Conservation (phyloP, 2,329 filamentous ascomycete species). For the Hypoxylon sp. region DNA sequence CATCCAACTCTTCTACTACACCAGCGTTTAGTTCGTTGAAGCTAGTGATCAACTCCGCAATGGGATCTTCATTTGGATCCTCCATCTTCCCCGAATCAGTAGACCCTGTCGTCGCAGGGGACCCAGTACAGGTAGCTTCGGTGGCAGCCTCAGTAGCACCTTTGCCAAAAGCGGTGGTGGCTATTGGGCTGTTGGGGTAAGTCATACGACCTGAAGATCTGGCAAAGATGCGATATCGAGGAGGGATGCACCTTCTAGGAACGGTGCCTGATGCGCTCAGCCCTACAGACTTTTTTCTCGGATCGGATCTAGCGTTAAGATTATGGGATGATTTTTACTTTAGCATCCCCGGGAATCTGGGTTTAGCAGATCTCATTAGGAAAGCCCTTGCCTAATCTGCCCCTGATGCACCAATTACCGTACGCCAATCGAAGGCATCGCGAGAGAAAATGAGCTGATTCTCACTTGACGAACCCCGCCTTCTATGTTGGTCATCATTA, state of each 20-base stretch:
- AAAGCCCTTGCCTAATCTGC: slow-evolving; percentile 41
- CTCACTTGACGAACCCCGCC: slow-evolving; percentile 42
- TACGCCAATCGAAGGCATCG: slow-evolving; percentile 43
- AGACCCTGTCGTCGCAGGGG: slow-evolving; percentile 13
- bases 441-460: slow-evolving; percentile 46
- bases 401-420: slow-evolving; percentile 40
- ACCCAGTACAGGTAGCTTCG: slow-evolving; percentile 6
- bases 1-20: slow-evolving; percentile 71
- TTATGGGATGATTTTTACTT: slow-evolving; percentile 26
- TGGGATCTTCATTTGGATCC: slow-evolving; percentile 55
- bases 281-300: slow-evolving; percentile 31
- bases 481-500: slow-evolving; percentile 36
- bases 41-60: slow-evolving; percentile 72
- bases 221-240: slow-evolving; percentile 19
- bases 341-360: slow-evolving; percentile 32
- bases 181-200: slow-evolving; percentile 17
- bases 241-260: slow-evolving; percentile 11
- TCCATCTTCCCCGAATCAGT: slow-evolving; percentile 25
- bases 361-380: slow-evolving; percentile 38
- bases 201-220: slow-evolving; percentile 8
- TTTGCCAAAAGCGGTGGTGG: slow-evolving; percentile 15
- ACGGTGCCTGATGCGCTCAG: slow-evolving; percentile 19
- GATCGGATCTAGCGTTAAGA: slow-evolving; percentile 27
- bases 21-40: slow-evolving; percentile 80
- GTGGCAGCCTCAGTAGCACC: not conserved